phyloP scores from a whole-genome alignment of 176 grass and related monocot species.

The Triticum timopheevii region DNA sequence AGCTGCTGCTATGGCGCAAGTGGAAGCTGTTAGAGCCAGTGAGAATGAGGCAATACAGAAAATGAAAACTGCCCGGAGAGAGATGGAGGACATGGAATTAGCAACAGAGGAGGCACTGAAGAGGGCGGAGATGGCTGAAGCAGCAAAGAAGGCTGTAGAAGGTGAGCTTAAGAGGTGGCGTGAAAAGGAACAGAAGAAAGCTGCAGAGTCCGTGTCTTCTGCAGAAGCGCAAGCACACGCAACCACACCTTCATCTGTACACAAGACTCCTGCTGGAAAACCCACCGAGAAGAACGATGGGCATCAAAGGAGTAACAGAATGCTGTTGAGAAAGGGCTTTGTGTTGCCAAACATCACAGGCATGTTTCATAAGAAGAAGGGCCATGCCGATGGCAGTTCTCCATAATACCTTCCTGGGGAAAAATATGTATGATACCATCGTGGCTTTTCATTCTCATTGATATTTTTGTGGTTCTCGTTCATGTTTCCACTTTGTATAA shows the following conservation, averaged over 20 bases:
- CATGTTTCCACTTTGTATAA: slow-evolving; percentile 29
- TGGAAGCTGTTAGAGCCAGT: slow-evolving; percentile 83
- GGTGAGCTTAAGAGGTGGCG: slow-evolving; percentile 87
- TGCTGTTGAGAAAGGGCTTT: slow-evolving; percentile 60
- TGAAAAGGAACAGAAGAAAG: slow-evolving; percentile 76
- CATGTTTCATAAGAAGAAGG: slow-evolving; percentile 85
- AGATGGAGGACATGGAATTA: slow-evolving; percentile 91
- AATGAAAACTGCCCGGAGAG: slow-evolving; percentile 69
- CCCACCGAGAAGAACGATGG: slow-evolving; percentile 51
- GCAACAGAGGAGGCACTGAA: slow-evolving; percentile 87
- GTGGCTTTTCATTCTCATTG: background rate
- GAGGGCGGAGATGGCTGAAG: slow-evolving; percentile 91
- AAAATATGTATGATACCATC: slow-evolving; percentile 55
- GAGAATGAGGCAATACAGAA: slow-evolving; percentile 85
- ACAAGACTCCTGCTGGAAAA: slow-evolving; percentile 38
- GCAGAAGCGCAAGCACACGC: slow-evolving; percentile 43
- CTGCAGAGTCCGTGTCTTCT: slow-evolving; percentile 53
- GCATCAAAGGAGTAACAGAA: slow-evolving; percentile 39
- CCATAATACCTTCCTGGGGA: slow-evolving; percentile 55
- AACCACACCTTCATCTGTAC: slow-evolving; percentile 30
- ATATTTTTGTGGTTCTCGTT: background rate
- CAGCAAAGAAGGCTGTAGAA: slow-evolving; percentile 91
- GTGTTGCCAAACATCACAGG: slow-evolving; percentile 60
- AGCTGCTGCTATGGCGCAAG: slow-evolving; percentile 86
- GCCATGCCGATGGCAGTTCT: slow-evolving; percentile 48